Percentiles rank a stretch among this genome's conserved stretches.
Conservation (phyloP, 768 basidiomycete genomes). For the Lepiota brunneoincarnata region DNA sequence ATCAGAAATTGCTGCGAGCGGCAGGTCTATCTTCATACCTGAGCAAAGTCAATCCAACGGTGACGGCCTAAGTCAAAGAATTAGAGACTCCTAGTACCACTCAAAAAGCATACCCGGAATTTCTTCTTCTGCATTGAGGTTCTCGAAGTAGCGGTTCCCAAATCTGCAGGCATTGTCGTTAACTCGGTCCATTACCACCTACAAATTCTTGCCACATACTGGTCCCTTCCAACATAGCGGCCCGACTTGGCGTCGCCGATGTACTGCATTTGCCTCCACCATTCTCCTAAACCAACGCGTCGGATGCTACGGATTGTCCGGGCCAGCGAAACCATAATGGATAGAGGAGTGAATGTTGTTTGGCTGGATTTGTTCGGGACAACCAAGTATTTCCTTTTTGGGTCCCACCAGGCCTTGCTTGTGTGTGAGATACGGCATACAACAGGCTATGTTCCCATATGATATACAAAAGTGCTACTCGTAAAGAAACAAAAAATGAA, state of each 20-base stretch:
- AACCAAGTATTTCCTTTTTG: not conserved
- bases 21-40: constrained; percentile 44
- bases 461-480: constrained; percentile 8
- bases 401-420: not conserved
- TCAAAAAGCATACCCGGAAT: constrained; percentile 65
- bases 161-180: constrained; percentile 49
- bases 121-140: constrained; percentile 83
- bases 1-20: not conserved
- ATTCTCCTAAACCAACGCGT: constrained; percentile 76
- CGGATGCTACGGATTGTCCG: constrained; percentile 77
- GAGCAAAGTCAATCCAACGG: constrained; percentile 93
- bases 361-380: constrained; percentile 30
- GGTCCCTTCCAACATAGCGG: constrained; percentile 70
- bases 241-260: constrained; percentile 95
- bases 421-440: not conserved
- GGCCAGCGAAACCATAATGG: constrained; percentile 63
- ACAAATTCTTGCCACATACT: constrained; percentile 50
- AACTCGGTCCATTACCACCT: constrained; percentile 9
- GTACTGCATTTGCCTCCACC: constrained; percentile 91
- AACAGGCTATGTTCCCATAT: constrained; percentile 1
- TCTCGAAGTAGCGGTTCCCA: constrained; percentile 94
- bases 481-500: constrained; percentile 7
- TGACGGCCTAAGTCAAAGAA: constrained; percentile 65
- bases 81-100: not conserved
- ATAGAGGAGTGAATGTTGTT: constrained; percentile 20